These are phyloP conservation scores for Taiwanofungus camphoratus DNA, from an alignment of 1,284 basidiomycete species.

Conservation along the genomic window DNA sequence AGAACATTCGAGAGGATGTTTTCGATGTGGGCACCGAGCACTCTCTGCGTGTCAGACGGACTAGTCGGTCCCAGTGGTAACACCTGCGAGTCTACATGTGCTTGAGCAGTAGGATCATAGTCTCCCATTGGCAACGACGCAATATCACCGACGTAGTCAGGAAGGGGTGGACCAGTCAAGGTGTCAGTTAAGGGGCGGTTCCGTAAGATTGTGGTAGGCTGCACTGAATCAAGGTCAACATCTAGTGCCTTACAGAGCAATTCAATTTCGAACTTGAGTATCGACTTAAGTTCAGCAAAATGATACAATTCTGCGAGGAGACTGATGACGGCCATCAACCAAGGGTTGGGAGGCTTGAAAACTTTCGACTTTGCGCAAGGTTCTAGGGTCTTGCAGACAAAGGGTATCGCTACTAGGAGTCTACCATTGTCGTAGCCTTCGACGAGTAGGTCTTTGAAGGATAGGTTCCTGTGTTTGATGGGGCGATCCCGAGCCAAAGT, in stretches of 20 bases:
- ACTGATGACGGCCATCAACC: constrained; percentile 93
- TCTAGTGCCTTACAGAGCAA: constrained; percentile 91
- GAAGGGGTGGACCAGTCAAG: constrained; percentile 50
- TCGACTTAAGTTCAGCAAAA: constrained; percentile 93
- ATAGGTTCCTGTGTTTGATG: constrained; percentile 89
- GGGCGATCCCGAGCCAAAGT: constrained; percentile 91
- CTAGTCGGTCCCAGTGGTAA: constrained; percentile 50
- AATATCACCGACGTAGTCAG: constrained; percentile 69
- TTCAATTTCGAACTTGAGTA: constrained; percentile 99
- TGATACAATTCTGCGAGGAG: constrained; percentile 95
- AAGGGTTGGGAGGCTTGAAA: constrained; percentile 96
- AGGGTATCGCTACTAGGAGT: constrained; percentile 93
- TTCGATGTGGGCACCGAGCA: constrained; percentile 67
- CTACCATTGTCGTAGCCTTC: constrained; percentile 94
- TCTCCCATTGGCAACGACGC: constrained; percentile 65
- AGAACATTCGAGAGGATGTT: constrained; percentile 73
- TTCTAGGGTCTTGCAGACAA: constrained; percentile 96
- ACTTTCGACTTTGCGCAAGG: constrained; percentile 86
- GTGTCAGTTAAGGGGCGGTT: constrained; percentile 55
- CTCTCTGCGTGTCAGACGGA: constrained; percentile 54
- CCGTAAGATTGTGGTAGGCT: constrained; percentile 80
- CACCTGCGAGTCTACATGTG: constrained; percentile 51
- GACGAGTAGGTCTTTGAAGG: constrained; percentile 94
- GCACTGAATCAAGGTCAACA: constrained; percentile 83
- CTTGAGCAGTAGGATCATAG: constrained; percentile 47